Conservation (phyloP, 2,329 filamentous ascomycete genomes). For the Colletotrichum camelliae region DNA sequence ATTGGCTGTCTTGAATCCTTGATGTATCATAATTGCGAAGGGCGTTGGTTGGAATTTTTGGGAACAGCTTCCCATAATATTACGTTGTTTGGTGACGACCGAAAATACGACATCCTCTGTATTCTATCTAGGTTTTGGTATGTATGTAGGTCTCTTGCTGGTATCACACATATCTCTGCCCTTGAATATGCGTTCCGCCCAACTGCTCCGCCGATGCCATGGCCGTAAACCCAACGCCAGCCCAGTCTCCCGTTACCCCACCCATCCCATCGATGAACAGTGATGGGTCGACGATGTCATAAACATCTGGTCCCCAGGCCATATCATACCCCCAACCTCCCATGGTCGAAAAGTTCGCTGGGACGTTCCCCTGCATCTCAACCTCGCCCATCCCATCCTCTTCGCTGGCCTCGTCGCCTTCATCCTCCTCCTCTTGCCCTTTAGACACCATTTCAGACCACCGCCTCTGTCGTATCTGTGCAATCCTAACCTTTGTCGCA, state of each 20-base stretch:
- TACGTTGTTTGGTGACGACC: rapidly evolving
- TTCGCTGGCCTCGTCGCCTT: neutral
- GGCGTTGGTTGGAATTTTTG: neutral
- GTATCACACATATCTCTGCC: neutral
- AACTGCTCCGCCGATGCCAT: neutral
- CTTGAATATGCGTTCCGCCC: neutral
- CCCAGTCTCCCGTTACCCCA: neutral
- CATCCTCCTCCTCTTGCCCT: neutral
- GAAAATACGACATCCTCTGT: neutral
- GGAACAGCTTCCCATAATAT: neutral
- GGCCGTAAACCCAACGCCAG: neutral
- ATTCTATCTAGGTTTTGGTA: rapidly evolving
- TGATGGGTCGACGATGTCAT: neutral
- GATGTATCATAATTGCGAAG: neutral
- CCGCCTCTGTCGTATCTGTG: constrained; percentile 49
- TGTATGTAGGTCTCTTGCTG: rapidly evolving
- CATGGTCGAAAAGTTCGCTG: neutral
- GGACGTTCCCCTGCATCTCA: neutral
- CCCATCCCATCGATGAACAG: neutral
- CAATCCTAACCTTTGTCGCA: constrained; percentile 51
- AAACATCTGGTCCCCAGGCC: neutral
- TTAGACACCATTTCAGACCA: constrained; percentile 50
- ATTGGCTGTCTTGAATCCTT: neutral
- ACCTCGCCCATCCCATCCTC: neutral
- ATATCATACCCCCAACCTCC: neutral